Conservation (phyloP, 2,329 filamentous ascomycete genomes). For the Fusarium kyushuense region DNA sequence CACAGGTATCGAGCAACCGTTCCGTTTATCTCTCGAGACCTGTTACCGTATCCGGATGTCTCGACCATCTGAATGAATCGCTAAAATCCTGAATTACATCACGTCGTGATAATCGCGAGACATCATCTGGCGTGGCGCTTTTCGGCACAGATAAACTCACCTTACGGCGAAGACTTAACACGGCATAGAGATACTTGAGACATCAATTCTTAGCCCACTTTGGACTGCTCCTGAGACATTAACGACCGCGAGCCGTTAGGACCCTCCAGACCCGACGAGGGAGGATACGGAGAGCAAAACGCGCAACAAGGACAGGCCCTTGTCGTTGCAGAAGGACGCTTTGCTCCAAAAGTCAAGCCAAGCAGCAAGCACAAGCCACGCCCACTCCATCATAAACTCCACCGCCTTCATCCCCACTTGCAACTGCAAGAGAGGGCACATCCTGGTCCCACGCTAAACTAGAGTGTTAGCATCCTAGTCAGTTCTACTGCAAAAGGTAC, state of each 20-base stretch:
- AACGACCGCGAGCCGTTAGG: constrained; percentile 24
- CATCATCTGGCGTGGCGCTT: constrained; percentile 8
- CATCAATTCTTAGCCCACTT: constrained; percentile 8
- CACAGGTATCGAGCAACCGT: constrained; percentile 29
- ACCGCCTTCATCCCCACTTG: constrained; percentile 31
- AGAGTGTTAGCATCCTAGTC: constrained; percentile 37
- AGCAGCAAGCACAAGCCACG: constrained; percentile 26
- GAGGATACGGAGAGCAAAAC: constrained; percentile 6
- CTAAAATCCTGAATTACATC: constrained; percentile 32
- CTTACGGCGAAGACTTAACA: constrained; percentile 2
- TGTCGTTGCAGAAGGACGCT: constrained; percentile 21
- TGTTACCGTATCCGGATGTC: constrained; percentile 31
- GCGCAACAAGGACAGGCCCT: constrained; percentile 21
- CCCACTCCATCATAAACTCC: constrained; percentile 39
- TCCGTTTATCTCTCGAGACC: constrained; percentile 41
- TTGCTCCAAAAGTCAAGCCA: constrained; percentile 21
- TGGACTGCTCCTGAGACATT: constrained; percentile 29
- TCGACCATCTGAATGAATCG: constrained; percentile 20
- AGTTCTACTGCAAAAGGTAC: constrained; percentile 29
- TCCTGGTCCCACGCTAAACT: constrained; percentile 30
- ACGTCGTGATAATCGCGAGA: constrained; percentile 20
- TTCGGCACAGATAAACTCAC: constrained; percentile 11
- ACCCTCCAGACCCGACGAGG: constrained; percentile 1
- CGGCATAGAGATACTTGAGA: constrained; percentile 8
- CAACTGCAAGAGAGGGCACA: constrained; percentile 30